Base-by-base conservation (phyloP, 1,139 yeast species). In the Taphrina pruni region DNA sequence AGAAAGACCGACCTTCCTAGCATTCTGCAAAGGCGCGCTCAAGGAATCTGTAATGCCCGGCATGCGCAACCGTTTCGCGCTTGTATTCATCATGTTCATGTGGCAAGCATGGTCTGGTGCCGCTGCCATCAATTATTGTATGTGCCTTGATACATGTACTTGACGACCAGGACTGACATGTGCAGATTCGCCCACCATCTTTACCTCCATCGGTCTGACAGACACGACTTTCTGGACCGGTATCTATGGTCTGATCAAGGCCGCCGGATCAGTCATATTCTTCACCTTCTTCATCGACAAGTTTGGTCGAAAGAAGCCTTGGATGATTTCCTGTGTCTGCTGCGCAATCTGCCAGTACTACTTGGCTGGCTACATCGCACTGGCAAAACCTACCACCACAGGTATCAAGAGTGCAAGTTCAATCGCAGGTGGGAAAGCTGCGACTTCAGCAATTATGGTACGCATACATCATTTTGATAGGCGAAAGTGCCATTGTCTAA, bases 81-180 rank as follows among this genome's bases (percentile, higher is more conserved):
- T 46, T 17, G 51, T 46, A 2, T 46, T 46, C 51, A 11, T 46
- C 20, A 46, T 46, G 51, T 46, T 46, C 20, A 46, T 46, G 51
- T 46, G 51, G 51, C 51, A 46, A 46, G 51, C 51, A 46, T 46
- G 51, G 51, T 17, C 26, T 12, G 51, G 51, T n/a, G 51, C 51
- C 2, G 51, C 51, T 46, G 51, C 51, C 51, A 46, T 46, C 51
- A 46, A 46, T n/a, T 46, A 46, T 17, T 46, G 51, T 46, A n/a
- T 11, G 51, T 6, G 2, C 0, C 51, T 21, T 1, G 43, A 26
- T 26, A 26, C 4, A 14, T 9, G 43, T 39, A 9, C 14, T 39
- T 6, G 14, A 11, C 14, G 6, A 3, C 43, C 43, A 39, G 43
- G 14, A 11, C 43, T 39, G 43, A 39, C 51, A 46, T n/a, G 26